Conservation (phyloP, 208 protist species). For the Trypanosoma boissoni region DNA sequence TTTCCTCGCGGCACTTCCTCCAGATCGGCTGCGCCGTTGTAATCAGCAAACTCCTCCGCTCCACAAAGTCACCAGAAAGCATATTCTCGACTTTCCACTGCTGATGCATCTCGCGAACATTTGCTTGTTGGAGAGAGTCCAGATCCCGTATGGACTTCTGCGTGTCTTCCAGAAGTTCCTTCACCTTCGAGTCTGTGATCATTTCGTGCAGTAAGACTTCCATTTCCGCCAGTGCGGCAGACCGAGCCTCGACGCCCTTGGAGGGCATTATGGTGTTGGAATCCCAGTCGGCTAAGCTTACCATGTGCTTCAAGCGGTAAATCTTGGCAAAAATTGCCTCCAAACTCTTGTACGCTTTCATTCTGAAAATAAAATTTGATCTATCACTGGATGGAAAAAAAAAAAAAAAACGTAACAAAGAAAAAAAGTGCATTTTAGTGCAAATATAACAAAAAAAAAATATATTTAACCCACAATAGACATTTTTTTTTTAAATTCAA, state of each 20-base stretch:
- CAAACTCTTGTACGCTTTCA: conserved; percentile 73
- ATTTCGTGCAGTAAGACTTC: conserved; percentile 37
- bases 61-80: conserved; percentile 57
- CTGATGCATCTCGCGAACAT: conserved; percentile 70
- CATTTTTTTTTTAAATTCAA: too few relatives aligned
- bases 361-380: too few relatives aligned
- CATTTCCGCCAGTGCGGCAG: conserved; percentile 57
- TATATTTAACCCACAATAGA: too few relatives aligned
- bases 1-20: conserved; percentile 57
- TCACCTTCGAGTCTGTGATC: conserved; percentile 47
- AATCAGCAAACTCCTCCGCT: conserved; percentile 47
- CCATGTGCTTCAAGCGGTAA: conserved; percentile 53
- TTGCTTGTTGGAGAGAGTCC: conserved; percentile 40
- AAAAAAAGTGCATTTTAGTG: too few relatives aligned
- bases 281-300: conserved; percentile 64
- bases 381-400: too few relatives aligned
- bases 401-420: too few relatives aligned
- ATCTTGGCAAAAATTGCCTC: conserved; percentile 55
- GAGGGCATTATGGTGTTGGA: conserved; percentile 73
- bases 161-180: conserved; percentile 38
- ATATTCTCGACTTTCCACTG: conserved; percentile 33
- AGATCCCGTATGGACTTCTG: conserved; percentile 32
- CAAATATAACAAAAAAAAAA: conserved; percentile 18
- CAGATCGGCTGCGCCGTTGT: conserved; percentile 59
- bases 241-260: conserved; percentile 54